Conservation (phyloP, 1,284 basidiomycete genomes). For the Marasmius fiardii region DNA sequence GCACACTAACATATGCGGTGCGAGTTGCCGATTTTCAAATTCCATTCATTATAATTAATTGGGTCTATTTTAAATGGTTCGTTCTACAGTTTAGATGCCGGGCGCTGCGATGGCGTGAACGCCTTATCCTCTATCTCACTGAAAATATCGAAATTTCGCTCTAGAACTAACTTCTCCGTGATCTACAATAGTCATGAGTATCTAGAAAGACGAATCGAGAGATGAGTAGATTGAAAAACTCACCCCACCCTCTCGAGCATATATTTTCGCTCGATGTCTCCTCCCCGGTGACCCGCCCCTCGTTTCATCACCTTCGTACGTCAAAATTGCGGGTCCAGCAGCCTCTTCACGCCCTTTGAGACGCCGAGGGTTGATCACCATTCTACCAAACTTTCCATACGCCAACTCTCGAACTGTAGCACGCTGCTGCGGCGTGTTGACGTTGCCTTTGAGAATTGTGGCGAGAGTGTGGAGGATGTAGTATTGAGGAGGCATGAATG, state of each 20-base stretch:
- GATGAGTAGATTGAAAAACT: too few relatives aligned
- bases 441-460: constrained; percentile 38
- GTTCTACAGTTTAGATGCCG: neutral
- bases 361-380: constrained; percentile 52
- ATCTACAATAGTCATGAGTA: constrained; percentile 26
- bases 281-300: constrained; percentile 56
- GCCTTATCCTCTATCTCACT: constrained; percentile 36
- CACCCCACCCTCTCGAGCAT: constrained; percentile 44
- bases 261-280: constrained; percentile 51
- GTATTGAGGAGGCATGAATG: constrained; percentile 69
- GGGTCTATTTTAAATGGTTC: neutral
- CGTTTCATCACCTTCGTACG: constrained; percentile 67
- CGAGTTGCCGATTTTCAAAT: neutral
- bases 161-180: constrained; percentile 43
- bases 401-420: constrained; percentile 46
- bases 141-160: constrained; percentile 60
- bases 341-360: constrained; percentile 31
- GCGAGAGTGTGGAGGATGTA: constrained; percentile 62
- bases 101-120: neutral
- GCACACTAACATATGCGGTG: too few relatives aligned
- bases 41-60: neutral
- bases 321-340: constrained; percentile 44
- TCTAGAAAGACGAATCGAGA: neutral
- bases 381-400: constrained; percentile 49
- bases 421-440: constrained; percentile 42